Evolutionary conservation across 2,329 filamentous ascomycete species (phyloP).

Genomic region (Botryotinia narcissicola): DNA sequence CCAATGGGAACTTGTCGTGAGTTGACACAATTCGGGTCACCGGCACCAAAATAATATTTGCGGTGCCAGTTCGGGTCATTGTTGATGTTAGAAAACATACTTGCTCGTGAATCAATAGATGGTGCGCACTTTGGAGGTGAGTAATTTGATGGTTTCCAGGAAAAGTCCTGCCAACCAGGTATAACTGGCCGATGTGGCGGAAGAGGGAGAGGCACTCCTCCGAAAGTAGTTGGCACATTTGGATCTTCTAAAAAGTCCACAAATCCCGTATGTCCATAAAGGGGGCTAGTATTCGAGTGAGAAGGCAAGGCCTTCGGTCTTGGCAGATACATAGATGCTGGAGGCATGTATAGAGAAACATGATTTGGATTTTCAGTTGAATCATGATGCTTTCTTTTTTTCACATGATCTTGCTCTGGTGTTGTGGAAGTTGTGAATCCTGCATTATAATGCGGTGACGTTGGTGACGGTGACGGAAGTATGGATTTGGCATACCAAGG

Average conservation of each 20-base stretch:
- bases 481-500: not conserved
- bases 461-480: not conserved
- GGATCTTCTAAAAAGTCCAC: constrained; percentile 19
- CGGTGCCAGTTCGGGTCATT: constrained; percentile 12
- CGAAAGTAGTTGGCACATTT: constrained; percentile 4
- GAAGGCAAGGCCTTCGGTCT: not conserved
- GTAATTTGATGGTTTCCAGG: constrained; percentile 5
- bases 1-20: not conserved
- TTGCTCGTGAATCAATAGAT: not conserved
- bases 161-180: constrained; percentile 19
- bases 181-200: constrained; percentile 7
- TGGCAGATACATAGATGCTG: not conserved
- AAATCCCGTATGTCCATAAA: not conserved
- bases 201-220: constrained; percentile 10
- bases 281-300: not conserved
- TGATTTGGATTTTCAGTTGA: not conserved
- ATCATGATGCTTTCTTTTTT: constrained; percentile 10
- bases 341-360: not conserved
- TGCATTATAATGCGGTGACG: not conserved
- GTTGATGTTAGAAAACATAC: not conserved
- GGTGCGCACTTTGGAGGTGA: not conserved
- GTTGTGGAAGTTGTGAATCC: not conserved
- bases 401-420: not conserved
- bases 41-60: not conserved
- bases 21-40: not conserved